Evolutionary conservation across 495 filamentous ascomycete genomes (phyloP), one percentile per base, ranked within the genome.

Genomic region (Penicillium robsamsonii): DNA sequence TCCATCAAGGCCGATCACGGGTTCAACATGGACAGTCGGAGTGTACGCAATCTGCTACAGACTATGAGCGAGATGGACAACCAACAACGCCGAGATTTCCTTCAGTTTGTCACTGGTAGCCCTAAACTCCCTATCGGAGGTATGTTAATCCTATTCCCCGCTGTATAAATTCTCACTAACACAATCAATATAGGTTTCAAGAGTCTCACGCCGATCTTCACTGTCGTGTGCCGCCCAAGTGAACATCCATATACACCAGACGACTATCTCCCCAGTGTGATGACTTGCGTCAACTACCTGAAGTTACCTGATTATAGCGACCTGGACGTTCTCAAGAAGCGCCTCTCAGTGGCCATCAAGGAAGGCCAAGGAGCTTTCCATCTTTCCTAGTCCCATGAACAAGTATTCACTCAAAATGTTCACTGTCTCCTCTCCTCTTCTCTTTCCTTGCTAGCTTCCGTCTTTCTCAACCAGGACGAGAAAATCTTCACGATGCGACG

Each of bases 301-400:
- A 99, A 99, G 72, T 79, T 99, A 64, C 95, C 95, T 20, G 92
- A 99, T 73, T 99, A 99, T 74, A 93, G 86, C 62, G 83, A 75
- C 64, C 73, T 96, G 57, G 82, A 91, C 15, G 80, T 89, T 37
- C 81, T 99, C 67, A 84, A 79, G 53, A 79, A 85, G 62, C 86
- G 87, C 67, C 75, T 99, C 31, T 84, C 84, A 42, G 85, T 89
- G 49, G 95, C 95, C 40, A 96, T 96, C 63, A 88, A 85, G 70
- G 95, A 99, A 76, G 95, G 95, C n/a, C 95, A 97, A 69, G 95
- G 95, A 17, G 95, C 95, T 50, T 99, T 99, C 82, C 95, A 97
- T 71, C 79, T 99, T 52, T 97, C 95, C 38, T 98, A 66, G 68
- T 48, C 46, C 27, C 20, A 9, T 42, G 27, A 24, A 42, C 42